Conservation (phyloP, 1,139 yeast genomes). For the Yamadazyma pseudoaaseri region DNA sequence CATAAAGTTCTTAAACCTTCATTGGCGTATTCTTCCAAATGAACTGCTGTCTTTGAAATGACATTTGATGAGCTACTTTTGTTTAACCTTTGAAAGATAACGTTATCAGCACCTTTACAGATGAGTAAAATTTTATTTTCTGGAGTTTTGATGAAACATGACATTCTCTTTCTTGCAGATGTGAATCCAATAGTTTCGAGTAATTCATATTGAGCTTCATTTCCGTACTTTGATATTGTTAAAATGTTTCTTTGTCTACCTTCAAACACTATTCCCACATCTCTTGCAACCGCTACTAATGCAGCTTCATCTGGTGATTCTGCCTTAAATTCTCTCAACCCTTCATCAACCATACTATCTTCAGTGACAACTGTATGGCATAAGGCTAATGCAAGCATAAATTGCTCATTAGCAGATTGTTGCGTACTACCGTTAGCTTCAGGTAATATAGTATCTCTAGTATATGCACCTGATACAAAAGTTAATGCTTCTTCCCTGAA, state of each 20-base stretch:
- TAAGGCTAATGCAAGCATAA: conserved; percentile 83
- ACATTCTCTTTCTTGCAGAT: conserved; percentile 84
- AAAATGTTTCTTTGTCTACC: conserved; percentile 74
- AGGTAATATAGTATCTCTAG: conserved; percentile 32
- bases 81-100: conserved; percentile 73
- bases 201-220: conserved; percentile 65
- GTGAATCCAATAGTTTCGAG: conserved; percentile 81
- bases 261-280: conserved; percentile 80
- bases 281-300: conserved; percentile 88
- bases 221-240: conserved; percentile 72
- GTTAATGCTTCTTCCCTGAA: conserved; percentile 67
- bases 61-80: conserved; percentile 32
- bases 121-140: conserved; percentile 55
- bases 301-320: conserved; percentile 99
- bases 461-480: conserved; percentile 69
- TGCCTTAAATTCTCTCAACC: conserved; percentile 66
- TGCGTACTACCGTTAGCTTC: conserved; percentile 43
- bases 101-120: conserved; percentile 90
- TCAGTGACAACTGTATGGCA: conserved; percentile 93
- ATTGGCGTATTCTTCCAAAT: conserved; percentile 89
- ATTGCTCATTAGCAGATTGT: conserved; percentile 64
- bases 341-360: conserved; percentile 54
- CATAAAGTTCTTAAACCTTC: conserved; percentile 96
- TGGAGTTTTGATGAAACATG: conserved; percentile 49
- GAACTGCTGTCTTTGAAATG: conserved; percentile 59